A percentile compares a stretch with the other conserved stretches of the same genome.
Conservation (phyloP, 139 green algal genomes). For the Medakamo hakoo region DNA sequence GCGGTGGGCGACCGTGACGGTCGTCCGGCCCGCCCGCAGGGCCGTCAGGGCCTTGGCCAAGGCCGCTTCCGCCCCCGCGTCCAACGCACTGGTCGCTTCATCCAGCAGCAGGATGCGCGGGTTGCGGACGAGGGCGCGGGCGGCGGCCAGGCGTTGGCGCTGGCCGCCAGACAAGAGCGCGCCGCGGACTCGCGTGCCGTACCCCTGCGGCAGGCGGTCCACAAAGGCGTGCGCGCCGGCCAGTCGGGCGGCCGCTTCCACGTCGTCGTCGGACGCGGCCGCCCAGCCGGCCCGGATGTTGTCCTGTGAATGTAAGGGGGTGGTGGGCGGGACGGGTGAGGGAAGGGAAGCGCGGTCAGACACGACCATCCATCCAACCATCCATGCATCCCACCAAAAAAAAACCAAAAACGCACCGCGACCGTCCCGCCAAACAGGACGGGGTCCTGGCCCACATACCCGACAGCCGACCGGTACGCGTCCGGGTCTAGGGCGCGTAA, state of each 20-base stretch:
- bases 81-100: slow-evolving; percentile 76
- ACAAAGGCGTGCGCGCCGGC: slow-evolving; percentile 76
- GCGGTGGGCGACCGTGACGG: slow-evolving; percentile 42
- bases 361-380: too few relatives aligned
- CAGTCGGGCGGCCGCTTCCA: slow-evolving; percentile 42
- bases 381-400: too few relatives aligned
- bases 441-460: slow-evolving; percentile 73
- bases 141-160: slow-evolving; percentile 78
- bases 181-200: slow-evolving; percentile 23
- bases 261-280: slow-evolving; percentile 28
- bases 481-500: slow-evolving; percentile 46
- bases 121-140: slow-evolving; percentile 56
- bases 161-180: slow-evolving; percentile 46
- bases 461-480: slow-evolving; percentile 36
- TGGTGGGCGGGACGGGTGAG: too few relatives aligned
- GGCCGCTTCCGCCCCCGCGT: slow-evolving; percentile 36
- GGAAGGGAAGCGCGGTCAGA: too few relatives aligned
- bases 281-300: slow-evolving; percentile 68
- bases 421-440: slow-evolving; percentile 57
- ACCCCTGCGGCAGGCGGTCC: slow-evolving; percentile 19
- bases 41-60: slow-evolving; percentile 41
- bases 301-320: slow-evolving; percentile 58
- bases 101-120: slow-evolving; percentile 60
- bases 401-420: too few relatives aligned
- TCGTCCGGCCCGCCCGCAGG: slow-evolving; percentile 30